These are phyloP conservation scores for Strobilomyces dryophilus DNA, from an alignment of 768 basidiomycete species.

Conservation along the genomic window DNA sequence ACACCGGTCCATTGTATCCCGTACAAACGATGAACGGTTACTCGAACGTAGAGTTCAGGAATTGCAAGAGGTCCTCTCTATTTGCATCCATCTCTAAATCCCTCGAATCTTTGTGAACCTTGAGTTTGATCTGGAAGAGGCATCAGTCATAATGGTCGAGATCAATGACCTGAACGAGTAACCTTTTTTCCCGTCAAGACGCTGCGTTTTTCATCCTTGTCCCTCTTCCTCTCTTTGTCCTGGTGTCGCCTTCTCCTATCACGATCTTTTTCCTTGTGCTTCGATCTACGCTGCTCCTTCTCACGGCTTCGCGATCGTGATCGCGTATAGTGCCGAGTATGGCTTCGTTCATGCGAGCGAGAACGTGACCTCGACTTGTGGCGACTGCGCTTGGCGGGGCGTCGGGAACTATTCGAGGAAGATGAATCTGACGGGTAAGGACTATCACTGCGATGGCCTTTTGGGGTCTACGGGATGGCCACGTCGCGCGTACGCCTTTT, in stretches of 20 bases:
- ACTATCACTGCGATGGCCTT: slow-evolving; percentile 13
- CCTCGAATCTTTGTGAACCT: slow-evolving; percentile 55
- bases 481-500: slow-evolving; percentile 22
- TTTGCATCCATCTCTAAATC: slow-evolving; percentile 57
- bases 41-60: slow-evolving; percentile 49
- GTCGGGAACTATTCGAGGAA: slow-evolving; percentile 13
- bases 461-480: slow-evolving; percentile 19
- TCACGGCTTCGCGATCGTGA: slow-evolving; percentile 30
- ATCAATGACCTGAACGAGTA: background rate
- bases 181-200: slow-evolving; percentile 63
- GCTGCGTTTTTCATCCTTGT: slow-evolving; percentile 48
- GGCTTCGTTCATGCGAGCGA: slow-evolving; percentile 15
- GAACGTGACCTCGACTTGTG: slow-evolving; percentile 21
- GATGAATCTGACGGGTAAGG: slow-evolving; percentile 18
- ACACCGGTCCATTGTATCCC: background rate
- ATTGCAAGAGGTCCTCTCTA: slow-evolving; percentile 47
- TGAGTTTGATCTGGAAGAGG: slow-evolving; percentile 50
- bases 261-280: slow-evolving; percentile 25
- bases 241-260: slow-evolving; percentile 38
- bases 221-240: slow-evolving; percentile 32
- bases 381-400: slow-evolving; percentile 13
- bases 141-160: background rate
- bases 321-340: slow-evolving; percentile 14
- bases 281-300: slow-evolving; percentile 22
- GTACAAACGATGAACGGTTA: slow-evolving; percentile 5